phyloP scores from a whole-genome alignment of 1,139 yeast genomes.

The Sugiyamaella grinbergsii region DNA sequence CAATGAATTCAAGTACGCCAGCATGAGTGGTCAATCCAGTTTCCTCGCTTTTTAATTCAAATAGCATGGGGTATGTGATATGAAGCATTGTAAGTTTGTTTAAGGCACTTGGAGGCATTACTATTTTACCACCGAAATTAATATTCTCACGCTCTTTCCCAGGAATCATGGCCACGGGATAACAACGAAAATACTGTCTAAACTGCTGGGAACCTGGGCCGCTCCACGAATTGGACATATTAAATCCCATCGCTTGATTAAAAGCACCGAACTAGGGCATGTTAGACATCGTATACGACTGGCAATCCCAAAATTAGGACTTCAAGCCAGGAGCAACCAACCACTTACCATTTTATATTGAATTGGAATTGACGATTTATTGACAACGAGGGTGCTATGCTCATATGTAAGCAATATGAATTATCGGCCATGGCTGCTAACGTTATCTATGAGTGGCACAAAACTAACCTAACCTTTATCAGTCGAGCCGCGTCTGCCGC shows the following conservation, averaged over 20 bases:
- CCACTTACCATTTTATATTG: too few species aligned
- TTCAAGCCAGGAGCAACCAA: too few species aligned
- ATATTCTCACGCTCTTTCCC: constrained; percentile 76
- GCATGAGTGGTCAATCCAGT: constrained; percentile 67
- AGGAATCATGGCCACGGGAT: constrained; percentile 91
- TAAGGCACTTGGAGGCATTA: constrained; percentile 89
- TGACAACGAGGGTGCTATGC: neutral
- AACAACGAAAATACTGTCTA: constrained; percentile 88
- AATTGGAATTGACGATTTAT: too few species aligned
- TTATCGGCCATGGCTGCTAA: too few species aligned
- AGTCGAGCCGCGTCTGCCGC: neutral
- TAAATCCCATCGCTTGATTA: constrained; percentile 13
- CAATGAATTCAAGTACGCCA: constrained; percentile 94
- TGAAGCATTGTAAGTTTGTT: constrained; percentile 84
- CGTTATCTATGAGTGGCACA: neutral
- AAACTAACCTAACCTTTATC: neutral
- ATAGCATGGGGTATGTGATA: constrained; percentile 94
- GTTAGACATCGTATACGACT: neutral
- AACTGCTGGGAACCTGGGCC: constrained; percentile 40
- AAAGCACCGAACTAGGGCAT: constrained; percentile 10
- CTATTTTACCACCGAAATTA: constrained; percentile 95
- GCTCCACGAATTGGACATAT: constrained; percentile 17
- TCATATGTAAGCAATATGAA: neutral
- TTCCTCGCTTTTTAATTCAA: constrained; percentile 72
- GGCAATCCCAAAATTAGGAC: neutral